Base-by-base conservation (phyloP, 495 filamentous ascomycete species). In the Daldinia childiae region DNA sequence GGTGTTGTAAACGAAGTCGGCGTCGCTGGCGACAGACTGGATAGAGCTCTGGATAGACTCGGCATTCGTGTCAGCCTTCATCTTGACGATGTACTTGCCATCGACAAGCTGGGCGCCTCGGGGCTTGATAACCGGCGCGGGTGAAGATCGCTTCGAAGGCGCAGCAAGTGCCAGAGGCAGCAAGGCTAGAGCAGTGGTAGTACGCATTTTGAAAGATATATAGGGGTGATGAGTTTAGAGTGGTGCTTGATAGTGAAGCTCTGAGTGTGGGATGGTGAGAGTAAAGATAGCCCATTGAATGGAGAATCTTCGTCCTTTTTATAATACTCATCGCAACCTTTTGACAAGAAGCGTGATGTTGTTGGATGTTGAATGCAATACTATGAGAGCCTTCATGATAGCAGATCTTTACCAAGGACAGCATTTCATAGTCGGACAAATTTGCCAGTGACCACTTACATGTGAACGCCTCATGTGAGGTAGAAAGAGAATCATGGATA, bases 51-150 rank as follows among this genome's bases (percentile, higher is more conserved):
- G 74, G 14, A 83, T 55, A 39, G 80, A 54, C 26, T 74, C 69
- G 15, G 69, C 73, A 12, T 68, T 51, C 17, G 77, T 57, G 9
- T 76, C 59, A 24, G 71, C 77, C 48, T 81, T 81, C 41, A 81
- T 79, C 71, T 78, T 79, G 17, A 85, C 80, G 17, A 85, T 84
- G 72, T 82, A 85, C 24, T 78, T 79, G 58, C 79, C 75, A 15
- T 78, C 71, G 19, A 85, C 71, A 27, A 82, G 48, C 43, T 78
- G 63, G 50, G 69, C 64, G 52, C 67, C 73, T 21, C 62, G 68
- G 15, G 74, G 74, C 66, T 69, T 71, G 39, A 77, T 51, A 26
- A 78, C 66, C 9, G 67, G 74, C 41, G 76, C 76, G 17, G 74
- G 76, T 5, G 63, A 34, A 29, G 56, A 64, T 50, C 76, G 74